Evolutionary conservation across 179 eudicot genomes (phyloP), one percentile per base, ranked within the genome.

Genomic region (Amaranthus tricolor): DNA sequence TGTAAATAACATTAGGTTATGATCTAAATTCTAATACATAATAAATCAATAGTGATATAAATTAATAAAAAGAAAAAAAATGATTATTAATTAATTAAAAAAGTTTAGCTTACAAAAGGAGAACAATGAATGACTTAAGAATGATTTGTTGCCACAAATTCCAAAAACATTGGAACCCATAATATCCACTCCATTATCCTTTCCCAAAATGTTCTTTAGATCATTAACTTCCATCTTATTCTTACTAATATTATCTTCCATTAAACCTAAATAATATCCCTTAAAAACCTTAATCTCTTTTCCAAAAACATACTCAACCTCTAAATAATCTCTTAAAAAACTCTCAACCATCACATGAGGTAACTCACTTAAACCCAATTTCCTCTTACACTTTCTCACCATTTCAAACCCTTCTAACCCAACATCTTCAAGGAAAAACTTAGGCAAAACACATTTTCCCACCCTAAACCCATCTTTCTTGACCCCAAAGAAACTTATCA

Each of bases 341-440:
- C 70, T 55, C 44, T 78, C 77, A 44, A 78, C 81, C 81, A 74
- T 78, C 53, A 78, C 64, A 50, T 58, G 68, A 2, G 81, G 81
- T 44, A 78, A 73, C 15, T 64, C 74, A 40, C 65, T 74, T 9
- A 74, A 47, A 6, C 58, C 81, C 51, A 78, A 77, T 55, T 52
- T 78, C 49, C 19, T 78, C 16, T 72, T 63, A 68, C 73, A 78
- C 62, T 48, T 78, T 44, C 9, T 68, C n/a, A 74, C 74, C 53
- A 78, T 55, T 6, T 68, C 62, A 73, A 78, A 74, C 13, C 77
- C 81, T 74, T 78, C 68, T 67, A 21, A 13, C 9, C 81, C 81
- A 61, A 78, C 81, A 61, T 78, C 65, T n/a, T 78, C 77, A 56
- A 78, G 48, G 24, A 78, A 78, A 24, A 68, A 79, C 43, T 74